Evolutionary conservation across 345 rosid genomes (phyloP), one percentile per base, ranked within the genome.

Genomic region (Leavenworthia alabamica): DNA sequence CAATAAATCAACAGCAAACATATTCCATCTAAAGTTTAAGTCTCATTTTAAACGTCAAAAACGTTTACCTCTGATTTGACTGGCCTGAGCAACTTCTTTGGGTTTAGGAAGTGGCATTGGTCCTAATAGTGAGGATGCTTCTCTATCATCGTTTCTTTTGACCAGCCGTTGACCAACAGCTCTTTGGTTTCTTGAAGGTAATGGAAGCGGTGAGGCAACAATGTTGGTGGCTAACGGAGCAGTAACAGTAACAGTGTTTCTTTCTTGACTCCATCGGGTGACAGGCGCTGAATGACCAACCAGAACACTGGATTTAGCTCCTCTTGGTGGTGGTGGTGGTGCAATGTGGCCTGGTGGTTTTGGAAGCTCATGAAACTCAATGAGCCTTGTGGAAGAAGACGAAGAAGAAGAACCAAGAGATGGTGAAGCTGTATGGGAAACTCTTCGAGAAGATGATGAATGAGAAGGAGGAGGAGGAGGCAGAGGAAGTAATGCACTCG

Each of bases 341-440:
- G 69, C 54, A 32, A 72, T 27, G 64, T 60, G 45, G 56, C 68
- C 74, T 0, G 99, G 97, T 16, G 99, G 97, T 79, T 93, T 77
- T 3, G 99, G 99, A 75, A 94, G 99, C 79, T 86, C 82, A 47
- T 94, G 97, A 60, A 88, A 95, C 80, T 86, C 95, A 29, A 77
- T 86, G 51, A 76, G 79, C 60, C 84, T 83, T 22, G 95, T 96
- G 51, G 97, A 87, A 52, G 71, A n/a, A n/a, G n/a, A n/a, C n/a
- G n/a, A n/a, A n/a, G n/a, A 66, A 40, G 70, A 54, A 86, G 83
- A 67, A 44, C 81, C 63, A 75, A 84, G 32, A 86, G 97, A 97
- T 26, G 99, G 99, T 35, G 97, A 94, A 29, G 90, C 82, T 51
- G 70, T 79, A 15, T 95, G 96, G 42, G 93, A 90, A 56, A 60